A percentile compares a stretch with the other conserved stretches of the same genome.
phyloP scores from a whole-genome alignment of 2,329 filamentous ascomycete species.

The Cladophialophora psammophila region DNA sequence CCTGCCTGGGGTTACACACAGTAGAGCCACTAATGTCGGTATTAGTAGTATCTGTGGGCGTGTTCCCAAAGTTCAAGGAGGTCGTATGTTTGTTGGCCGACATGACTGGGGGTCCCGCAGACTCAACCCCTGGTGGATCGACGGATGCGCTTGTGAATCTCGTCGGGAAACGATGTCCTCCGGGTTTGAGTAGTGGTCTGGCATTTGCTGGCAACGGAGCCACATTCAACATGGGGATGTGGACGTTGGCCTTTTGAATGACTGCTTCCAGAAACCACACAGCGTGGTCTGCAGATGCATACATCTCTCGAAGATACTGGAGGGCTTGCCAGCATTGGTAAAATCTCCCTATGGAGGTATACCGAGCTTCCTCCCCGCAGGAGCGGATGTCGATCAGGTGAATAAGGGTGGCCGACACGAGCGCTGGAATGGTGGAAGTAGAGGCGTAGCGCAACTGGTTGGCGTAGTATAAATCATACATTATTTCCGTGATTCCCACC shows the following conservation, averaged over 20 bases:
- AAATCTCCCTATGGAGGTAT: constrained; percentile 78
- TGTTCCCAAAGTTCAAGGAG: too few relatives aligned
- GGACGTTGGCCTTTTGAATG: constrained; percentile 83
- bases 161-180: too few relatives aligned
- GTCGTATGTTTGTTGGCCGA: too few relatives aligned
- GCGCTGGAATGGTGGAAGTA: constrained; percentile 86
- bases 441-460: constrained; percentile 79
- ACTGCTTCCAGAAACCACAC: constrained; percentile 89
- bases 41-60: too few relatives aligned
- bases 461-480: constrained; percentile 73
- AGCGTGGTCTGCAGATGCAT: constrained; percentile 88
- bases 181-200: too few relatives aligned
- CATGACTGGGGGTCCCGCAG: too few relatives aligned
- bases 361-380: constrained; percentile 73
- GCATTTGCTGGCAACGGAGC: too few relatives aligned
- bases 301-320: constrained; percentile 83
- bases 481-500: constrained; percentile 81
- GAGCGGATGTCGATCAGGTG: constrained; percentile 91
- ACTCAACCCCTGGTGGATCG: too few relatives aligned
- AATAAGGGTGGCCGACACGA: constrained; percentile 90
- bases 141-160: too few relatives aligned
- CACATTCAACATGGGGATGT: constrained; percentile 44
- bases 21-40: too few relatives aligned
- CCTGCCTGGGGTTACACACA: too few relatives aligned
- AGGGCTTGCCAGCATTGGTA: constrained; percentile 91